phyloP scores from a whole-genome alignment of 176 grass and related monocot species.

The Aegilops bicornis region DNA sequence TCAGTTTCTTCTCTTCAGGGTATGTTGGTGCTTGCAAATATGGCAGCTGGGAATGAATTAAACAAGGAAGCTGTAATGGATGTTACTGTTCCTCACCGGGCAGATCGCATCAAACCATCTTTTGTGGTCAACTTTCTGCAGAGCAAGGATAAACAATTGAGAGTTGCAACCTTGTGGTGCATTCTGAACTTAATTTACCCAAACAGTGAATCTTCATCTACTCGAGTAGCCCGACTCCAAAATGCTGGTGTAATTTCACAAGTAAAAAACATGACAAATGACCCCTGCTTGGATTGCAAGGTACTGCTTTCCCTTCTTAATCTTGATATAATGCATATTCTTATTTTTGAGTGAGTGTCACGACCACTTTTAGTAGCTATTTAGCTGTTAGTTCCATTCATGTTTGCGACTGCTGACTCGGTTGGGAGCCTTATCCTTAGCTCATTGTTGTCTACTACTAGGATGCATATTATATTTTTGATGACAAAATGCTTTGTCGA shows the following conservation, averaged over 20 bases:
- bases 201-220: slow-evolving; percentile 47
- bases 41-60: slow-evolving; percentile 61
- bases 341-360: not conserved
- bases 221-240: slow-evolving; percentile 56
- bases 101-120: slow-evolving; percentile 25
- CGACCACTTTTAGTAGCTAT: not conserved
- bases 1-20: slow-evolving; percentile 56
- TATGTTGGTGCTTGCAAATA: slow-evolving; percentile 86
- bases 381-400: slow-evolving; percentile 19
- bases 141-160: slow-evolving; percentile 77
- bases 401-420: slow-evolving; percentile 2
- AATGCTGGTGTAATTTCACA: slow-evolving; percentile 79
- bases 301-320: slow-evolving; percentile 30
- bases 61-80: slow-evolving; percentile 74
- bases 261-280: slow-evolving; percentile 84
- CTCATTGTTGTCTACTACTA: not conserved
- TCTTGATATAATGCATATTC: not conserved
- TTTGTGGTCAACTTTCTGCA: slow-evolving; percentile 71
- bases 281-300: slow-evolving; percentile 96
- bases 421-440: slow-evolving; percentile 3
- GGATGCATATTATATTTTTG: not conserved
- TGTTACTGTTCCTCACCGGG: slow-evolving; percentile 43
- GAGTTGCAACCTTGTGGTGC: slow-evolving; percentile 84
- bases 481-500: not conserved
- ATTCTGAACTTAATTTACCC: slow-evolving; percentile 73